Base-by-base conservation (phyloP, 2,329 filamentous ascomycete genomes). In the Scedosporium minutisporum region DNA sequence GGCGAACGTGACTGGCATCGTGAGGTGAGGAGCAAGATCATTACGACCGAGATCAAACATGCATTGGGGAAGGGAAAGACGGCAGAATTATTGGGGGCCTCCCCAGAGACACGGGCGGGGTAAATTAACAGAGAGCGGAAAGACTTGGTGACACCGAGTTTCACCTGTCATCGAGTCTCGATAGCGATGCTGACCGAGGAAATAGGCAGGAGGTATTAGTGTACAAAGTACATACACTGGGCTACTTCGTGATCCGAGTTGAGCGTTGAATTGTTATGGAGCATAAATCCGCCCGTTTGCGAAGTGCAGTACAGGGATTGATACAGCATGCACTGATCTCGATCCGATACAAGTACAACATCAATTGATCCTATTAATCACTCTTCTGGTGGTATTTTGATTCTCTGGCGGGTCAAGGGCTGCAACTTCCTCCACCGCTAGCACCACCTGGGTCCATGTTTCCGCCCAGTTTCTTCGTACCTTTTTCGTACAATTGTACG, bases 81-180 rank as follows among this genome's bases (percentile, higher is more conserved):
- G 55, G 55, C 16, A 33, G 55, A 3, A 16, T 38, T 38, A 38
- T 58, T 58, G 55, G 27, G 59, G 59, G 27, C 18, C 41, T 60
- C 6, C n/a, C 2, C 12, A n/a, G 12, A 16, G 29, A 21, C 27
- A 61, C 48, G 60, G 60, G 60, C 46, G 60, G 60, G 60, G 60
- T 61, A 61, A 55, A 61, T 55, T 48, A 38, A 21, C 46, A n/a
- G 59, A 18, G 33, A 29, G 41, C 42, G 48, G 46, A 27, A 23
- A 29, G n/a, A 41, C 25, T 41, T 61, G 59, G 59, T 38, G 60
- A 61, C 60, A 61, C 60, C 60, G 48, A 61, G 60, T 61, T 61
- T 55, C 60, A 57, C 60, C 48, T 61, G 14, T 6, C 14, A 23
- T 38, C 29, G 29, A 33, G 29, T 33, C 12, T 23, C 21, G 42